These are phyloP conservation scores for Monosporascus sp. DNA, from an alignment of 2,329 filamentous ascomycete genomes.

Conservation along the genomic window DNA sequence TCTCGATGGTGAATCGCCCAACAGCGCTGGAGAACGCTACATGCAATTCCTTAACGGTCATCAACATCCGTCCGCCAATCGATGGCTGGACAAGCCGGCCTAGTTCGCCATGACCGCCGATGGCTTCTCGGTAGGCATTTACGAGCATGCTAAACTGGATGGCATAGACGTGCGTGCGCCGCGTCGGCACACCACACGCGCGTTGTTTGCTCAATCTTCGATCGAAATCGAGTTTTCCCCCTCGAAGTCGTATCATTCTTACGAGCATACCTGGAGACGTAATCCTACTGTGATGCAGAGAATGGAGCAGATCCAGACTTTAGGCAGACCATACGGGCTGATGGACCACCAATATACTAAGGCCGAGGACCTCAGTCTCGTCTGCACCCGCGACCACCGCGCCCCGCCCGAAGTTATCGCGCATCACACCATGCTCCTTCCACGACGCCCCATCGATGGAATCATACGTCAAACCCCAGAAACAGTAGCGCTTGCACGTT, in stretches of 20 bases:
- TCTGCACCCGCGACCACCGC: conserved; percentile 2
- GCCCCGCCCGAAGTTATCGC: conserved; percentile 9
- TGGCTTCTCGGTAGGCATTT: conserved; percentile 8
- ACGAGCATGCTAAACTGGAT: conserved; percentile 14
- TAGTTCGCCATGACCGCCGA: conserved; percentile 11
- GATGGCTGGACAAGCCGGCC: conserved; percentile 13
- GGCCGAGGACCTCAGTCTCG: conserved; percentile 1
- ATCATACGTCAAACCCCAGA: conserved; percentile 11
- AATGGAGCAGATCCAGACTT: conserved; percentile 1
- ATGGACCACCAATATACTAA: conserved; percentile 6
- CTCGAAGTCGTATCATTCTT: neutral
- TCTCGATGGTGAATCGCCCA: conserved; percentile 11
- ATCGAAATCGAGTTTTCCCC: neutral
- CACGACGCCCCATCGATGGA: conserved; percentile 7
- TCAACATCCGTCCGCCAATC: conserved; percentile 4
- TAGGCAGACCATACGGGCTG: neutral
- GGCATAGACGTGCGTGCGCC: conserved; percentile 8
- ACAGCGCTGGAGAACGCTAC: conserved; percentile 2
- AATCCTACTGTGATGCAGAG: neutral
- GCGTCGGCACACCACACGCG: conserved; percentile 2
- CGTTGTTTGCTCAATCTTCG: neutral
- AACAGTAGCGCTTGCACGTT: conserved; percentile 5
- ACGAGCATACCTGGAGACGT: conserved; percentile 1
- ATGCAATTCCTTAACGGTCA: conserved; percentile 9
- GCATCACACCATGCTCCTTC: conserved; percentile 7